Evolutionary conservation across 1,139 yeast species (phyloP), one percentile per base, ranked within the genome.

Genomic region (Protomyces inouyei): DNA sequence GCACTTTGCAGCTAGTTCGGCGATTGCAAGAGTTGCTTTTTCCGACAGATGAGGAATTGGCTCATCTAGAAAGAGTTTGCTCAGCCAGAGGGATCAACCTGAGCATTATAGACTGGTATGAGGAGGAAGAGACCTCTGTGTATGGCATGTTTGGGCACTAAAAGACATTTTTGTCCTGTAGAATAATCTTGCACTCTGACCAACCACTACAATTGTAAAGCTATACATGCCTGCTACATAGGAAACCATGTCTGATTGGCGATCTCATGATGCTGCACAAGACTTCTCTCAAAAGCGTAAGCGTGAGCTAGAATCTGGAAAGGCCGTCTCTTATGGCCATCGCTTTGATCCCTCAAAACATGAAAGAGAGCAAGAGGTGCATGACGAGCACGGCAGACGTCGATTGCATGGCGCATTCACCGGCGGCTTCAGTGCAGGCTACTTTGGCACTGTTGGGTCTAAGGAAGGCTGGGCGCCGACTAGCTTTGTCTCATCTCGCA

Each of bases 351-450:
- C 70, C 5, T 63, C 43, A 18, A 68, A 43, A 43, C 48, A 43
- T 43, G 48, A 43, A 43, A n/a, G 70, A 69, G 63, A 67, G 48
- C 71, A 69, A 60, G 70, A 69, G 40, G 71, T 66, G 14, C 56
- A 65, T 12, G 71, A 69, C 56, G 71, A 68, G 54, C 66, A 63
- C 3, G 71, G 71, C n/a, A 65, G 71, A 25, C 66, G 65, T 48
- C 66, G 76, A 28, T 69, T 74, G 55, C 76, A 74, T 61, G 76
- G 76, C 1, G 76, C 76, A 3, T 74, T 74, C 66, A 73, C 74
- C 1, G 76, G 76, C 4, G 76, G 76, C 14, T 74, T 72, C 67
- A 71, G 73, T 2, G 77, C 77, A 3, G 77, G 77, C 2, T 74
- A 73, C 57, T 72, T 68, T 69, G 73, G 75, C 56, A 70, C 75